Evolutionary conservation across 2,329 filamentous ascomycete species (phyloP).

Genomic region (Stylonectria norvegica): DNA sequence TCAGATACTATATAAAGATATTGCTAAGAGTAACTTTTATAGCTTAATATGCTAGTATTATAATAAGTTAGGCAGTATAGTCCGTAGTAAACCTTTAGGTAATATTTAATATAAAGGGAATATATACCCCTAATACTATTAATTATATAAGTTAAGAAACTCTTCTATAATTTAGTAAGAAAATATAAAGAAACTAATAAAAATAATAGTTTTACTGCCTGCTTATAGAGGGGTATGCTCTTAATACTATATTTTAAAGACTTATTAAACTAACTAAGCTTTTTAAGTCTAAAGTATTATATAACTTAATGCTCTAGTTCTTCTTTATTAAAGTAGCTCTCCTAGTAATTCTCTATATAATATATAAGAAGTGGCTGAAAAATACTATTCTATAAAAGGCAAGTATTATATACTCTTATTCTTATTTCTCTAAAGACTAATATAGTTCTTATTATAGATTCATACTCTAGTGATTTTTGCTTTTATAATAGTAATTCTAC

Average conservation of each 20-base stretch:
- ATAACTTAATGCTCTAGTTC: constrained; percentile 7
- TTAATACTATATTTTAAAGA: constrained; percentile 58
- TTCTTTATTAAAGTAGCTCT: constrained; percentile 5
- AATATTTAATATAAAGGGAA: constrained; percentile 47
- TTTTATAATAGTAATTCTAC: constrained; percentile 35
- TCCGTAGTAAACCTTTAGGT: constrained; percentile 29
- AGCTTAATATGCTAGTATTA: constrained; percentile 36
- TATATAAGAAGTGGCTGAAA: constrained; percentile 1
- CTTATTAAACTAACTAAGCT: constrained; percentile 45
- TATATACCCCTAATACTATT: constrained; percentile 42
- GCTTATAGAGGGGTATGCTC: constrained; percentile 22
- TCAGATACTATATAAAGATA: constrained; percentile 53
- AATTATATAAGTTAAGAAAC: constrained; percentile 3
- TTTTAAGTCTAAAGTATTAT: constrained; percentile 4
- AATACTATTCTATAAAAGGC: not conserved
- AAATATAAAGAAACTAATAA: constrained; percentile 51
- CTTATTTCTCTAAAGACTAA: no score
- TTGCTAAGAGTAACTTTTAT: constrained; percentile 49
- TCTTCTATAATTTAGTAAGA: not conserved
- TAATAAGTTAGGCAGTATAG: constrained; percentile 40
- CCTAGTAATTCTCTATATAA: constrained; percentile 2
- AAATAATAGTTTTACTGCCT: constrained; percentile 31
- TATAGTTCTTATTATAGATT: constrained; percentile 3
- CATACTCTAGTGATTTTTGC: constrained; percentile 4
- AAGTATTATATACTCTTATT: not conserved